Evolutionary conservation across 2,329 filamentous ascomycete species (phyloP), one percentile per base, ranked within the genome.

Genomic region (Fusarium keratoplasticum): DNA sequence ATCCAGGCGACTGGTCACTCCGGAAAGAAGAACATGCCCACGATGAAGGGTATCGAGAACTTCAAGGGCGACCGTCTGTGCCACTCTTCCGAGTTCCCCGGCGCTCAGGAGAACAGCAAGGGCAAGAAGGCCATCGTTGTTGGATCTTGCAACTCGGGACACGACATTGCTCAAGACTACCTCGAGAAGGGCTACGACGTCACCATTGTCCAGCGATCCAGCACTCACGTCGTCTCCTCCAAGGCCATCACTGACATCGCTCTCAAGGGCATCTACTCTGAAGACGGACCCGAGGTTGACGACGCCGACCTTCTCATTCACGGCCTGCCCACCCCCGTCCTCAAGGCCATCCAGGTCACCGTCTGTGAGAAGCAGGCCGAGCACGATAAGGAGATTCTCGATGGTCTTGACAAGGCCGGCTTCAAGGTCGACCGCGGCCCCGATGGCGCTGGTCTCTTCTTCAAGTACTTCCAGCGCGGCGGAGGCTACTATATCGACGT

Each of bases 401-500:
- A 81, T 0, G 86, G 85, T 0, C 84, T 94, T 1, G 81, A 82
- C 7, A 86, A 84, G 40, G 90, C 85, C 0, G 92, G 92, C 0
- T 93, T 93, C 84, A 86, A 86, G 62, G 80, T 90, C 1, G 90
- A 93, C 73, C 81, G 78, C 1, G 91, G 91, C 0, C 87, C 89
- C 0, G 86, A 91, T 62, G 87, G 84, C 1, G 83, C 86, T 0
- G 91, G 91, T 0, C 83, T 93, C 5, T 85, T 89, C 66, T 81
- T 88, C 61, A 92, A 92, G 79, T 93, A 92, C 76, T 86, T 91
- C 71, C 89, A 91, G 73, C 87, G 89, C 3, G 91, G 91, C 2
- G 92, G 92, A 0, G 91, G 92, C 0, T 93, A 93, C 78, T 93
- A 93, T 81, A 91, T 93, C 70, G 90, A 94, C 69, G 90, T 93